Percentiles rank a stretch among this genome's conserved stretches.
These are phyloP conservation scores for Mallotus japonicus DNA, from an alignment of 441 rosid genomes.

Conservation along the genomic window DNA sequence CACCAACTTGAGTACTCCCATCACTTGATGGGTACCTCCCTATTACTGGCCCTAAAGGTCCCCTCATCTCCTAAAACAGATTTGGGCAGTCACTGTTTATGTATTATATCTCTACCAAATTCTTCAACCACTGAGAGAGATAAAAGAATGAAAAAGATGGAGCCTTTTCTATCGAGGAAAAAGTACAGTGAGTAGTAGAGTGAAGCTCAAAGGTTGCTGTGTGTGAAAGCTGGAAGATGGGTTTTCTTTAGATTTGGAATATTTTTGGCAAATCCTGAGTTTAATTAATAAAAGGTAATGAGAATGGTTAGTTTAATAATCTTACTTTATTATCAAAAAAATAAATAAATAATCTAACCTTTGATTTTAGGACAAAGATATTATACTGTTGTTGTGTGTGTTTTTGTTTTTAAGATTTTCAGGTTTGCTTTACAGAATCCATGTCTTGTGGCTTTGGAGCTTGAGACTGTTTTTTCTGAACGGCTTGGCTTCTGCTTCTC, in stretches of 20 bases:
- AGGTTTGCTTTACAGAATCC: constrained; percentile 5
- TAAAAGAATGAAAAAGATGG: constrained; percentile 7
- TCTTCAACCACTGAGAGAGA: constrained; percentile 15
- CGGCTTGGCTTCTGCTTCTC: no score
- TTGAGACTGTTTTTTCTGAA: no score
- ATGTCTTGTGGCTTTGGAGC: constrained; percentile 11
- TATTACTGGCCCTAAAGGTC: constrained; percentile 84
- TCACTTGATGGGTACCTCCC: constrained; percentile 94
- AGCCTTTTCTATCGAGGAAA: not conserved
- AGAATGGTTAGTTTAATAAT: constrained; percentile 10
- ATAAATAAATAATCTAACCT: constrained; percentile 1
- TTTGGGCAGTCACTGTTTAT: not conserved
- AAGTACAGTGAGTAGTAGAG: not conserved
- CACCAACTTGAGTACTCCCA: constrained; percentile 67
- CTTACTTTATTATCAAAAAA: no score
- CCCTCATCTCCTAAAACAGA: constrained; percentile 49
- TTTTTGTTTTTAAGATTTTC: not conserved
- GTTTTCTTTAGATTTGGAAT: constrained; percentile 34
- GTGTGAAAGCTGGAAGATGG: constrained; percentile 10
- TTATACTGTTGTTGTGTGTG: not conserved
- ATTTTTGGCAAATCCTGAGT: not conserved
- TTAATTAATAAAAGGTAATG: not conserved
- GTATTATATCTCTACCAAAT: not conserved
- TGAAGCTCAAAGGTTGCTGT: not conserved
- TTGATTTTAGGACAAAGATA: constrained; percentile 38